Evolutionary conservation across 1,139 yeast species (phyloP).

Genomic region (Taphrina betulina): DNA sequence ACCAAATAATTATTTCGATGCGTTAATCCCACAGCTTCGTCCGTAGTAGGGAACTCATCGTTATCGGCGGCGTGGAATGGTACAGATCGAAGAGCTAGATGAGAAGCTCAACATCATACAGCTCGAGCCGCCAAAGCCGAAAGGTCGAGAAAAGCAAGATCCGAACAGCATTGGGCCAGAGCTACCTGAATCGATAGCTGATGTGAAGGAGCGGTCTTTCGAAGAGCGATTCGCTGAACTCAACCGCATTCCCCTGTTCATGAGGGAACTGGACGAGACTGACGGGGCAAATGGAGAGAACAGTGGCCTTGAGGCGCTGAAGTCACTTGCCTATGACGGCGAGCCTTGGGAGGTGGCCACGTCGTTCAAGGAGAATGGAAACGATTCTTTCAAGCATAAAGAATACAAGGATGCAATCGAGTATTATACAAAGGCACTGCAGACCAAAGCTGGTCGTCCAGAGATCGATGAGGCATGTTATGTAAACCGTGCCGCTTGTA

Average conservation of each 20-base stretch:
- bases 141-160: background rate
- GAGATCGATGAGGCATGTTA: slow-evolving; percentile 50
- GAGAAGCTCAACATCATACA: slow-evolving; percentile 19
- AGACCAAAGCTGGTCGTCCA: slow-evolving; percentile 55
- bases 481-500: slow-evolving; percentile 88
- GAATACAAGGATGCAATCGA: slow-evolving; percentile 73
- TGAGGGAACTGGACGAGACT: slow-evolving; percentile 79
- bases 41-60: too few relatives aligned
- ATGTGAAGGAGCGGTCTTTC: slow-evolving; percentile 19
- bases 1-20: too few relatives aligned
- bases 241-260: slow-evolving; percentile 86
- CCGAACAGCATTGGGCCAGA: slow-evolving; percentile 11
- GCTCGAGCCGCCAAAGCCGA: slow-evolving; percentile 7
- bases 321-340: slow-evolving; percentile 91
- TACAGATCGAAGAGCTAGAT: slow-evolving; percentile 15
- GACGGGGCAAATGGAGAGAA: slow-evolving; percentile 80
- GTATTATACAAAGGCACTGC: slow-evolving; percentile 77
- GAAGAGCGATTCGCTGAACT: slow-evolving; percentile 78
- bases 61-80: too few relatives aligned
- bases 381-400: slow-evolving; percentile 72
- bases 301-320: slow-evolving; percentile 75
- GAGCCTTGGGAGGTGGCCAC: slow-evolving; percentile 89
- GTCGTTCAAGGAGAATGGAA: slow-evolving; percentile 90
- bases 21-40: too few relatives aligned
- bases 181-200: slow-evolving; percentile 16